Evolutionary conservation across 208 protist genomes (phyloP), one percentile per base, ranked within the genome.

Genomic region (Tritrichomonas musculus): DNA sequence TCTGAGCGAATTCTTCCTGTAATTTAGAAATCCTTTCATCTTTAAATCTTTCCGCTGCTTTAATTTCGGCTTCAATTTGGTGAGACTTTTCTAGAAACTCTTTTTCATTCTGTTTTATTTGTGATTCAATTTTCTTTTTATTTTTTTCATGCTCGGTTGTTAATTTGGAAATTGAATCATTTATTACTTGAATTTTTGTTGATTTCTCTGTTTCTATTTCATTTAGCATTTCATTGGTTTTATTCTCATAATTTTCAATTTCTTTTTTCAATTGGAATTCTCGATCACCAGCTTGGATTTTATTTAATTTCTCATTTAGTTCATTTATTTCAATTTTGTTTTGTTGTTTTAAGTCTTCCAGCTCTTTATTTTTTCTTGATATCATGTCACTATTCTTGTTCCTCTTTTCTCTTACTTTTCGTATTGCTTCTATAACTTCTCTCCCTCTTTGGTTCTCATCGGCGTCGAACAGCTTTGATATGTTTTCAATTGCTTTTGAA

Each of bases 371-470:
- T 88, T 88, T 88, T 17, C 47, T 88, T 88, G 33, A 33, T 5
- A 88, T 47, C 9, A 88, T 39, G 39, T 88, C 77, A 13, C 30
- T 53, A 30, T 20, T 60, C 22, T 47, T 53, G 47, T 88, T 88
- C 36, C 57, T 30, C 0, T 41, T 36, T 9, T 88, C 41, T 39
- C 41, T 88, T 0, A 88, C 77, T 57, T 57, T 88, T 60, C 77
- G 25, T 2, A 88, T 88, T 53, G 47, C 41, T 88, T 88, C 77
- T 17, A 88, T 88, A 0, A 88, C 30, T 20, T 88, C 77, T 88
- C 77, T 53, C 33, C 77, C 77, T 53, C 77, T 53, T 57, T 88
- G 41, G 44, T 88, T 88, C 57, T 88, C 77, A 57, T 88, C 77
- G 1, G 41, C 41, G 36, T 88, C 47, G 17, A 57, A 88, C 33